Percentiles rank a stretch among this genome's conserved stretches.
Evolutionary conservation across 768 basidiomycete genomes (phyloP).

Genomic region (Xanthoconium purpureum): DNA sequence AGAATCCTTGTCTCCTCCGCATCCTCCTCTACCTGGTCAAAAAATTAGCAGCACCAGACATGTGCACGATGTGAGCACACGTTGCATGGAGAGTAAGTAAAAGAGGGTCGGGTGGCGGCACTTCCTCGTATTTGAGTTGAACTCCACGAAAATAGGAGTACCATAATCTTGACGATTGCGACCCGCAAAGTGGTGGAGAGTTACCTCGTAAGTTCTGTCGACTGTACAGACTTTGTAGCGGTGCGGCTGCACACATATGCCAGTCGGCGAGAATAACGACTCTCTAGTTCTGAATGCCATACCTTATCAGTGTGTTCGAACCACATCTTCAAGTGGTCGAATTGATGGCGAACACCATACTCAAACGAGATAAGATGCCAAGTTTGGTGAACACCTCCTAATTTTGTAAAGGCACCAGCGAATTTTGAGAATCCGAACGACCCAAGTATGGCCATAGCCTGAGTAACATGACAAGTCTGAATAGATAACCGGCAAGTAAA

Average conservation of each 20-base stretch:
- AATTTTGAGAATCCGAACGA: background rate
- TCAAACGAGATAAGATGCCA: slow-evolving; percentile 3
- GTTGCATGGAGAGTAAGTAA: too few species aligned
- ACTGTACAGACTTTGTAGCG: background rate
- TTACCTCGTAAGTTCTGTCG: background rate
- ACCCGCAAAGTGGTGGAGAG: background rate
- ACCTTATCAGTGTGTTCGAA: background rate
- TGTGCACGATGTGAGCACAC: too few species aligned
- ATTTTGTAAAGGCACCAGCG: background rate
- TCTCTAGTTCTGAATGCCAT: background rate
- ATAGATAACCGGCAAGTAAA: background rate
- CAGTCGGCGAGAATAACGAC: background rate
- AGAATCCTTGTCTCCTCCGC: too few species aligned
- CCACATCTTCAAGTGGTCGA: background rate
- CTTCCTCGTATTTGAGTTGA: too few species aligned
- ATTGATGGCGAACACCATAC: rapidly evolving
- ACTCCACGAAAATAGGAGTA: too few species aligned
- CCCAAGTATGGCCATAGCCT: background rate
- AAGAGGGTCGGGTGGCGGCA: too few species aligned
- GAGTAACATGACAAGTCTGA: background rate
- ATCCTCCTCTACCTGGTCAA: too few species aligned
- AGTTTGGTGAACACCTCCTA: background rate
- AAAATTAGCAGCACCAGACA: too few species aligned
- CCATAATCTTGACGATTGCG: too few species aligned
- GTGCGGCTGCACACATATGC: background rate